Percentiles rank a stretch among this genome's conserved stretches.
phyloP scores from a whole-genome alignment of 1,284 basidiomycete species.

The Macrocystidia cucumis region DNA sequence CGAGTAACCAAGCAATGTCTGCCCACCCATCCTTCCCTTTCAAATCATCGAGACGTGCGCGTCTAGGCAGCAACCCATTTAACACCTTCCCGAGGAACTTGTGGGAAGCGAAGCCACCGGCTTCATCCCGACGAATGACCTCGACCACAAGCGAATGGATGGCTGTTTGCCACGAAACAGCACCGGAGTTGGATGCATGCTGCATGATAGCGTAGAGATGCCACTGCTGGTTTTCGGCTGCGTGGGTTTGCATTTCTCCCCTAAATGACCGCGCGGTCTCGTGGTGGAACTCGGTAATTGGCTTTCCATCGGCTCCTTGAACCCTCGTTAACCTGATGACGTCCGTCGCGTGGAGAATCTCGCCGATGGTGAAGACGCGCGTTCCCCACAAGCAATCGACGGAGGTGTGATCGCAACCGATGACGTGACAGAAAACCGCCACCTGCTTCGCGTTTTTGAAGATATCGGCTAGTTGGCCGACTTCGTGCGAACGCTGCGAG shows the following conservation, averaged over 20 bases:
- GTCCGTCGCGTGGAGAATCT: constrained; percentile 14
- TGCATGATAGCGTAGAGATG: constrained; percentile 18
- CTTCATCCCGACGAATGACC: constrained; percentile 14
- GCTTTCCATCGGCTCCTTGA: not conserved
- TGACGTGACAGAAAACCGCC: constrained; percentile 15
- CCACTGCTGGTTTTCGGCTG: constrained; percentile 13
- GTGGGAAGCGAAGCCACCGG: constrained; percentile 11
- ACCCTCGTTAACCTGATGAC: constrained; percentile 11
- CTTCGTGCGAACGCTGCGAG: constrained; percentile 7
- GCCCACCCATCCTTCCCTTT: constrained; percentile 15
- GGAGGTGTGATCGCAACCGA: constrained; percentile 14
- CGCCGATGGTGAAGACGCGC: constrained; percentile 16
- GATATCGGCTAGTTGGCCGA: constrained; percentile 16
- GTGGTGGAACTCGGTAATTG: no score
- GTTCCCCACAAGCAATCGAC: constrained; percentile 15
- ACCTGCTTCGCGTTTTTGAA: constrained; percentile 13
- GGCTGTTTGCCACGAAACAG: constrained; percentile 15
- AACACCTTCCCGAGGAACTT: constrained; percentile 15
- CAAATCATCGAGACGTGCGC: constrained; percentile 13
- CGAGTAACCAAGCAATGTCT: constrained; percentile 18
- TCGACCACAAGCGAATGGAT: constrained; percentile 19
- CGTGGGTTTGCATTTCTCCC: constrained; percentile 11
- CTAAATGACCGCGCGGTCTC: constrained; percentile 12
- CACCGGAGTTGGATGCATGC: constrained; percentile 14
- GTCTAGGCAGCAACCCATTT: constrained; percentile 18